phyloP scores from a whole-genome alignment of 2,329 filamentous ascomycete species.

The Bipolaris sorokiniana region DNA sequence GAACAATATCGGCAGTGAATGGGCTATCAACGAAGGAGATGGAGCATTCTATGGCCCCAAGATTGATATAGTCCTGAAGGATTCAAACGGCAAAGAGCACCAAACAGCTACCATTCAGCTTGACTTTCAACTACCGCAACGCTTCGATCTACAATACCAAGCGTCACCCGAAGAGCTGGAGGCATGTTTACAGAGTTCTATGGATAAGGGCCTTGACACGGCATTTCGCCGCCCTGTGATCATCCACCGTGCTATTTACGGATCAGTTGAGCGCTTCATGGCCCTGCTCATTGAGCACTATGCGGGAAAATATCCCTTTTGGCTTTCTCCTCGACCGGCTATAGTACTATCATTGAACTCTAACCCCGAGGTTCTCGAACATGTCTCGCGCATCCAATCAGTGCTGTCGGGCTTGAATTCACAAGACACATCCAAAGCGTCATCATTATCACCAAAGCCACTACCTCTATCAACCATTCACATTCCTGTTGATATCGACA shows the following conservation, averaged over 20 bases:
- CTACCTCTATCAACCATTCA: slow-evolving; percentile 62
- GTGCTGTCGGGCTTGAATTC: slow-evolving; percentile 37
- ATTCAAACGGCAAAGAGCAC: slow-evolving; percentile 79
- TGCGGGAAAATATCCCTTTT: slow-evolving; percentile 79
- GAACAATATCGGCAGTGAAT: slow-evolving; percentile 67
- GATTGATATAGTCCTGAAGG: slow-evolving; percentile 83
- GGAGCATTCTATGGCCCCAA: slow-evolving; percentile 93
- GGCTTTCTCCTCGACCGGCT: slow-evolving; percentile 81
- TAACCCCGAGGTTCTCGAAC: slow-evolving; percentile 59
- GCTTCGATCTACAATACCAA: slow-evolving; percentile 78
- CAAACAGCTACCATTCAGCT: slow-evolving; percentile 89
- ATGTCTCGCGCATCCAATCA: slow-evolving; percentile 51
- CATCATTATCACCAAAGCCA: slow-evolving; percentile 40
- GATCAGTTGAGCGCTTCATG: slow-evolving; percentile 83
- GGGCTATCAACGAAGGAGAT: slow-evolving; percentile 79
- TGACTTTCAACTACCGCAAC: slow-evolving; percentile 85
- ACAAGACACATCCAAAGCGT: slow-evolving; percentile 15
- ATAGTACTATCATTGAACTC: slow-evolving; percentile 76
- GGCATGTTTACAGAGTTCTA: slow-evolving; percentile 55
- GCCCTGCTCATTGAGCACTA: slow-evolving; percentile 85
- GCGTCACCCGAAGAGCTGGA: slow-evolving; percentile 70
- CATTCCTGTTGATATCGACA: slow-evolving; percentile 74
- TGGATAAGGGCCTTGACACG: slow-evolving; percentile 47
- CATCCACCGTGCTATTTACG: slow-evolving; percentile 83
- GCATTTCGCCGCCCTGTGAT: slow-evolving; percentile 67